Evolutionary conservation across 2,329 filamentous ascomycete species (phyloP).

Genomic region (Botrytis tulipae): DNA sequence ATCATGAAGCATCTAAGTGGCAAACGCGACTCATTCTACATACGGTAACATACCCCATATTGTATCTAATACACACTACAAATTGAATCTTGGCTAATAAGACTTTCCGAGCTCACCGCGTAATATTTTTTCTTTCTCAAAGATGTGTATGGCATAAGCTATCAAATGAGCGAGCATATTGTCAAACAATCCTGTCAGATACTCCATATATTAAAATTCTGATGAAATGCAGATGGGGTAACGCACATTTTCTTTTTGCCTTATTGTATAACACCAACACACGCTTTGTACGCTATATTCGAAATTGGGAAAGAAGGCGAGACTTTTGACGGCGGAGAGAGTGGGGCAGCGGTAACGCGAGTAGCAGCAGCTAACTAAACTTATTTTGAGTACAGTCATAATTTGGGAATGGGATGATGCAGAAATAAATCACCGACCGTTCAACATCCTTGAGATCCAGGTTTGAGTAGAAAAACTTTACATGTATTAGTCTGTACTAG

Average conservation of each 20-base stretch:
- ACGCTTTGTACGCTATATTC: constrained; percentile 5
- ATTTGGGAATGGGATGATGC: constrained; percentile 11
- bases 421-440: constrained; percentile 18
- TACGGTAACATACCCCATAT: background rate
- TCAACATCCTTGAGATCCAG: constrained; percentile 1
- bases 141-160: background rate
- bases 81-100: background rate
- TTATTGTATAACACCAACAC: background rate
- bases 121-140: background rate
- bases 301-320: constrained; percentile 9
- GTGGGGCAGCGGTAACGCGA: constrained; percentile 7
- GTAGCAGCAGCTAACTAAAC: background rate
- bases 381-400: constrained; percentile 1
- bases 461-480: constrained; percentile 1
- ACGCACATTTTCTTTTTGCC: background rate
- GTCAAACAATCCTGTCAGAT: background rate
- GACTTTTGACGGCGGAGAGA: constrained; percentile 13
- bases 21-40: constrained; percentile 15
- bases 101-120: background rate
- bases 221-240: constrained; percentile 1
- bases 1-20: constrained; percentile 15
- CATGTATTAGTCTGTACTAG: background rate
- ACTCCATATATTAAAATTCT: constrained; percentile 13
- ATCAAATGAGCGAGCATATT: background rate
- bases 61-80: background rate